Evolutionary conservation across 805 yeast genomes (phyloP).

Genomic region (Lipomyces kockii): DNA sequence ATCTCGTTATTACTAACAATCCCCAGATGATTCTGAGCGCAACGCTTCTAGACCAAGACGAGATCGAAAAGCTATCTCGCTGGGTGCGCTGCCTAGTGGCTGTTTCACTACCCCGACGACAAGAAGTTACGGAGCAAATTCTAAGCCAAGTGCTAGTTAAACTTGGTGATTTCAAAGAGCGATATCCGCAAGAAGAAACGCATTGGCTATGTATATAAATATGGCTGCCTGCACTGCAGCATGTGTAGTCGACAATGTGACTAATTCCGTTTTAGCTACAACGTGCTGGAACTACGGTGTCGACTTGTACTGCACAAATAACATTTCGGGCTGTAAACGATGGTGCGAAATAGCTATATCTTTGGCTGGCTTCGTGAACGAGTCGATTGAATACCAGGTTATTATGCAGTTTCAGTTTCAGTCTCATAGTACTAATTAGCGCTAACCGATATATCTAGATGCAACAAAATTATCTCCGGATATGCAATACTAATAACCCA

Average conservation of each 20-base stretch:
- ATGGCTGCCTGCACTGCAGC: not conserved
- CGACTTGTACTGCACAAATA: conserved; percentile 23
- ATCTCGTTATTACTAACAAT: not conserved
- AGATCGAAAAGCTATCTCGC: conserved; percentile 23
- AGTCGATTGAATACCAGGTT: conserved; percentile 18
- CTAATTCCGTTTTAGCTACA: conserved; percentile 13
- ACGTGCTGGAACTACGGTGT: conserved; percentile 32
- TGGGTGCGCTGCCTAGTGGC: conserved; percentile 28
- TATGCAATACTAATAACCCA: conserved; percentile 6
- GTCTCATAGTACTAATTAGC: not conserved
- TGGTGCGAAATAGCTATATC: conserved; percentile 33
- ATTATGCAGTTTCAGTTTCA: too few relatives aligned
- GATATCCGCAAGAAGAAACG: conserved; percentile 6
- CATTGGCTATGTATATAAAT: not conserved
- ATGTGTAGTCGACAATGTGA: not conserved
- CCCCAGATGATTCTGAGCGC: conserved; percentile 18
- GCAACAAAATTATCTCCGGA: conserved; percentile 19
- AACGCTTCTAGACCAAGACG: conserved; percentile 13
- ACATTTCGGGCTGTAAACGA: conserved; percentile 20
- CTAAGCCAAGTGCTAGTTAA: conserved; percentile 18
- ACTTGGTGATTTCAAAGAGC: conserved; percentile 12
- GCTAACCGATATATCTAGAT: conserved; percentile 10
- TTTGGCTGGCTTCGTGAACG: conserved; percentile 19
- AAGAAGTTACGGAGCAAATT: conserved; percentile 23
- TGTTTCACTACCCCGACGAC: conserved; percentile 23